These are phyloP conservation scores for Pestalotiopsis sp. DNA, from an alignment of 2,329 filamentous ascomycete species.

Conservation along the genomic window DNA sequence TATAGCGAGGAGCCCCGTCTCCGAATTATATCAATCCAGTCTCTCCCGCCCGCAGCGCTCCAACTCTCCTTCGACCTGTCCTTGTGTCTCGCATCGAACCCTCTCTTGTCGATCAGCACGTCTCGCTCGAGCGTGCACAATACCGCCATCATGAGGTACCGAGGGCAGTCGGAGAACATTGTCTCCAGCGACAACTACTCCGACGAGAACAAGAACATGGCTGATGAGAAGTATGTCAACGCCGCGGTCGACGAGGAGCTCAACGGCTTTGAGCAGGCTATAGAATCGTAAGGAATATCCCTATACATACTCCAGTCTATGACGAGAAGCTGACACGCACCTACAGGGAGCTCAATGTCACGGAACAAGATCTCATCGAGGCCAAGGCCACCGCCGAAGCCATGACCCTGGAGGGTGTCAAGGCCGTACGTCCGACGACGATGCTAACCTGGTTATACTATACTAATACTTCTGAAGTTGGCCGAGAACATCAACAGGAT, in stretches of 20 bases:
- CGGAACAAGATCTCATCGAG: conserved; percentile 12
- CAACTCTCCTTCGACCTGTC: neutral
- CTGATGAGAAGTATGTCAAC: conserved; percentile 5
- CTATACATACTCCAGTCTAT: neutral
- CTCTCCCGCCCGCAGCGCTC: neutral
- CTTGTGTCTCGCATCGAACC: neutral
- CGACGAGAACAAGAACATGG: conserved; percentile 6
- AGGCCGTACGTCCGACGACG: neutral
- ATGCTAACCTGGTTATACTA: neutral
- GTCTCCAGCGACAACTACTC: conserved; percentile 1
- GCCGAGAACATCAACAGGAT: neutral
- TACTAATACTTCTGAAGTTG: neutral
- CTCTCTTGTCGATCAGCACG: neutral
- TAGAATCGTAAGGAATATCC: neutral
- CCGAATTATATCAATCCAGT: neutral
- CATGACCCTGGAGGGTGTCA: conserved; percentile 5
- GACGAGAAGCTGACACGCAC: neutral
- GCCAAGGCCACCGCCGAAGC: conserved; percentile 4
- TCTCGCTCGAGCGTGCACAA: neutral
- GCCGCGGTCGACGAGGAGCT: neutral
- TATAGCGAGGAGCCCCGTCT: neutral
- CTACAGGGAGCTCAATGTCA: conserved; percentile 12
- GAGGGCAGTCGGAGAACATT: conserved; percentile 7
- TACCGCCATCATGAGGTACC: conserved; percentile 2
- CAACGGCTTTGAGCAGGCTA: conserved; percentile 9